These are phyloP conservation scores for Xylaria sp. DNA, from an alignment of 2,329 filamentous ascomycete species.

Conservation along the genomic window DNA sequence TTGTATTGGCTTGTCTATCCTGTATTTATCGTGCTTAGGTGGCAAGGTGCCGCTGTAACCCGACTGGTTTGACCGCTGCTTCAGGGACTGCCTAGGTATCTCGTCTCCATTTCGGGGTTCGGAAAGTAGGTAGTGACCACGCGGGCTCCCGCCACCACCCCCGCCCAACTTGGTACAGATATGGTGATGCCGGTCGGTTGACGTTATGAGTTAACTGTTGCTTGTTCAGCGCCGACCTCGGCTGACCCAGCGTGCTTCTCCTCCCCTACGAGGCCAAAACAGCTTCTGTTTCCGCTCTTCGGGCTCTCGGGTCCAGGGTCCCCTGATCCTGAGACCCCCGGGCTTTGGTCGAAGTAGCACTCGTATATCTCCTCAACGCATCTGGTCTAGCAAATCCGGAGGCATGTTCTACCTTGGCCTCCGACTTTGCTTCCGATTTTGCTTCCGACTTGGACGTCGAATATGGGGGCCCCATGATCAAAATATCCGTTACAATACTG, in stretches of 20 bases:
- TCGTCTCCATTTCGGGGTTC: slow-evolving; percentile 23
- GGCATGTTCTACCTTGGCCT: slow-evolving; percentile 21
- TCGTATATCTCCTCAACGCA: slow-evolving; percentile 30
- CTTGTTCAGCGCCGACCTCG: slow-evolving; percentile 1
- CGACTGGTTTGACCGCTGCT: neutral
- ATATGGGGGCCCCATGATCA: slow-evolving; percentile 36
- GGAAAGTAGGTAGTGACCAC: slow-evolving; percentile 9
- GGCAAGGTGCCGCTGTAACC: slow-evolving; percentile 34
- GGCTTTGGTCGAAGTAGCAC: slow-evolving; percentile 28
- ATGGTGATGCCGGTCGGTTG: neutral
- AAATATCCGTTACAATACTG: slow-evolving; percentile 33
- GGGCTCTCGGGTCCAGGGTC: slow-evolving; percentile 10
- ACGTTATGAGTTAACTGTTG: neutral
- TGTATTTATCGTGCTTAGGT: no score
- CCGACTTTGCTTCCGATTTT: slow-evolving; percentile 27
- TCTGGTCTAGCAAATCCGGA: slow-evolving; percentile 28
- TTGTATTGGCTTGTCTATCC: slow-evolving; percentile 21
- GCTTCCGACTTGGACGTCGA: slow-evolving; percentile 34
- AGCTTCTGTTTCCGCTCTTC: slow-evolving; percentile 36
- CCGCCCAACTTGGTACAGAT: neutral
- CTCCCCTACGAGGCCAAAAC: slow-evolving; percentile 34
- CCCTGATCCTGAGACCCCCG: slow-evolving; percentile 27
- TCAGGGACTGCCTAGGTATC: slow-evolving; percentile 2
- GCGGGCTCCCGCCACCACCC: neutral
- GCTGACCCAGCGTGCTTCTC: slow-evolving; percentile 21